These are phyloP conservation scores for Stentor coeruleus DNA, from an alignment of 73 alveolate genomes.

Conservation along the genomic window DNA sequence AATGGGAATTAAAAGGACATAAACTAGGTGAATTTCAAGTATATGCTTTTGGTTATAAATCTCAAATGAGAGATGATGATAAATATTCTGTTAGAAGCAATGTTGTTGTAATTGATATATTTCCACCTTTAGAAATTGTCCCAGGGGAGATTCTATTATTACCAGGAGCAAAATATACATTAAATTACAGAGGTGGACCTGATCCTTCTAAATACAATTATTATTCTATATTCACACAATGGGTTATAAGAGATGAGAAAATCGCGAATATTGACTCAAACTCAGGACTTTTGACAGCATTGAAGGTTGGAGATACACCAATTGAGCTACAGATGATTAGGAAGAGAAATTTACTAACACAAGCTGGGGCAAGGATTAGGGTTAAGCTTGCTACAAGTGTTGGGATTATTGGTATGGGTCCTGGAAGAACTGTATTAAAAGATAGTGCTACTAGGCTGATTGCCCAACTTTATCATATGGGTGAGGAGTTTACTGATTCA, in stretches of 20 bases:
- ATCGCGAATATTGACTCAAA: constrained; percentile 65
- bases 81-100: constrained; percentile 34
- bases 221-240: constrained; percentile 46
- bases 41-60: constrained; percentile 8
- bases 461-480: background rate
- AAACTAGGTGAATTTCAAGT: constrained; percentile 30
- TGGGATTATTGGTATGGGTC: constrained; percentile 18
- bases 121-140: constrained; percentile 65
- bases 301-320: constrained; percentile 17
- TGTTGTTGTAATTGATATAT: constrained; percentile 69
- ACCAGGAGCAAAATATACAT: constrained; percentile 82
- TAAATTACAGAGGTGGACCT: constrained; percentile 87
- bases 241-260: constrained; percentile 55
- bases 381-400: constrained; percentile 55
- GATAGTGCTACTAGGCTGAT: constrained; percentile 22
- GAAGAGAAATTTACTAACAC: background rate
- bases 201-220: constrained; percentile 49
- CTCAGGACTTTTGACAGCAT: background rate
- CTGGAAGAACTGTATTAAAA: constrained; percentile 10
- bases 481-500: background rate
- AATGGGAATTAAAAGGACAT: constrained; percentile 26
- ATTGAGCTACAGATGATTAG: constrained; percentile 6
- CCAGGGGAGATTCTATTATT: constrained; percentile 74
- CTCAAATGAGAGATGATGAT: background rate
- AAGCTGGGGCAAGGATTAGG: constrained; percentile 31